phyloP scores from a whole-genome alignment of 495 filamentous ascomycete species.

The Clohesyomyces aquaticus region DNA sequence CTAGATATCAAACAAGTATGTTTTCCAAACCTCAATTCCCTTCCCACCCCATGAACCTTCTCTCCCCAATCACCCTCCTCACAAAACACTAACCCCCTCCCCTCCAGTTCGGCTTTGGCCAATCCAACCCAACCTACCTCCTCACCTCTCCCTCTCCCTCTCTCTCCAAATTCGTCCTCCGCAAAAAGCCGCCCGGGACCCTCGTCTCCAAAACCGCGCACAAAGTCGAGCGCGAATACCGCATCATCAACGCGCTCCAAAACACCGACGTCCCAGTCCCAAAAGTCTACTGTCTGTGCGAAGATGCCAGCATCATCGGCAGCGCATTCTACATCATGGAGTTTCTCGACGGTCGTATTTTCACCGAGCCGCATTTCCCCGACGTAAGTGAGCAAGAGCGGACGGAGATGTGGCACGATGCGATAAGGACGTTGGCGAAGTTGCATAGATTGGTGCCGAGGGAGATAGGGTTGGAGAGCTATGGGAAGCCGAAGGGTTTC shows the following conservation, averaged over 20 bases:
- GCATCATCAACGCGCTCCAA: conserved; percentile 78
- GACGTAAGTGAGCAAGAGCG: conserved; percentile 66
- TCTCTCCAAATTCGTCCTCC: conserved; percentile 71
- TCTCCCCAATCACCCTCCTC: conserved; percentile 3
- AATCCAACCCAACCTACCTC: conserved; percentile 92
- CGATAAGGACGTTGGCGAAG: conserved; percentile 74
- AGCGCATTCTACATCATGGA: conserved; percentile 94
- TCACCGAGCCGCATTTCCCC: conserved; percentile 79
- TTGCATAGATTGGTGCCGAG: conserved; percentile 72
- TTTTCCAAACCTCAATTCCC: conserved; percentile 12
- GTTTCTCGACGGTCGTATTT: conserved; percentile 83
- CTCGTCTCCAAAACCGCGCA: conserved; percentile 87
- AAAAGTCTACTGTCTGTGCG: conserved; percentile 78
- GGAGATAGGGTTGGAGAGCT: conserved; percentile 65
- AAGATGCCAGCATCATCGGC: conserved; percentile 72
- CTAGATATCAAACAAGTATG: conserved; percentile 79
- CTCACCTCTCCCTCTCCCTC: conserved; percentile 67
- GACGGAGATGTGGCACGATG: conserved; percentile 70
- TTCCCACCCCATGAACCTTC: conserved; percentile 6
- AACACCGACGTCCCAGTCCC: conserved; percentile 80
- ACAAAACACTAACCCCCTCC: conserved; percentile 5
- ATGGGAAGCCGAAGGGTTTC: conserved; percentile 74
- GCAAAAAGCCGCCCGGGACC: conserved; percentile 89
- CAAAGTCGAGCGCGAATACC: conserved; percentile 88
- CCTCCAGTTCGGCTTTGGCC: conserved; percentile 82